Base-by-base conservation (phyloP, 495 filamentous ascomycete species). In the Rhypophila decipiens region DNA sequence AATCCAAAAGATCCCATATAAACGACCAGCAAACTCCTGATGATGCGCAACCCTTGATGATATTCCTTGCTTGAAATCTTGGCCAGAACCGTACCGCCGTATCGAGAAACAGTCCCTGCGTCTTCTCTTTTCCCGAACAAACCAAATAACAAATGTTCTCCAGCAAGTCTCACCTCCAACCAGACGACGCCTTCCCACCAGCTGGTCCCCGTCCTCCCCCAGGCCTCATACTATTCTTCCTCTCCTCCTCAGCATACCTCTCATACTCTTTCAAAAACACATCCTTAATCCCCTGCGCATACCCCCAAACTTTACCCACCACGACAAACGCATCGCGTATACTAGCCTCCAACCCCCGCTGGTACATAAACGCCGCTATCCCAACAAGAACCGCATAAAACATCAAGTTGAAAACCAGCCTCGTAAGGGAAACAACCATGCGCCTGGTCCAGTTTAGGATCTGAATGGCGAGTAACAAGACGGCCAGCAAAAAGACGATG, bases 381-480 rank as follows among this genome's bases (percentile, higher is more conserved):
- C 67, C 66, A 15, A 71, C 63, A 11, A 89, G 24, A 2, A 58
- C 51, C 0, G 66, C 73, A 77, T 79, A 93, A 39, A 87, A 77
- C 0, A 75, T 47, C 36, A 88, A 15, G 23, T 74, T 60, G 46
- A 85, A 57, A 5, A 68, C 72, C 39, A 91, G 57, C 34, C 69
- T 59, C n/a, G 86, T 73, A 80, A 87, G 88, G 62, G 78, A 91
- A 58, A 88, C 70, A 44, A 94, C 66, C 2, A 86, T 64, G 29
- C 85, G 74, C 39, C 78, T 78, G 21, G 84, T 64, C 60, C 82
- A 80, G 57, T 80, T 67, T n/a, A 93, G 64, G 44, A 89, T 56
- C 58, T 83, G 77, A 49, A 90, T 63, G 15, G 77, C 76, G 39
- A 88, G 41, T 17, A 62, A 29, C 49, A 87, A 58, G 24, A 90